These are phyloP conservation scores for Didymella pinodella DNA, from an alignment of 2,329 filamentous ascomycete species.

Conservation along the genomic window DNA sequence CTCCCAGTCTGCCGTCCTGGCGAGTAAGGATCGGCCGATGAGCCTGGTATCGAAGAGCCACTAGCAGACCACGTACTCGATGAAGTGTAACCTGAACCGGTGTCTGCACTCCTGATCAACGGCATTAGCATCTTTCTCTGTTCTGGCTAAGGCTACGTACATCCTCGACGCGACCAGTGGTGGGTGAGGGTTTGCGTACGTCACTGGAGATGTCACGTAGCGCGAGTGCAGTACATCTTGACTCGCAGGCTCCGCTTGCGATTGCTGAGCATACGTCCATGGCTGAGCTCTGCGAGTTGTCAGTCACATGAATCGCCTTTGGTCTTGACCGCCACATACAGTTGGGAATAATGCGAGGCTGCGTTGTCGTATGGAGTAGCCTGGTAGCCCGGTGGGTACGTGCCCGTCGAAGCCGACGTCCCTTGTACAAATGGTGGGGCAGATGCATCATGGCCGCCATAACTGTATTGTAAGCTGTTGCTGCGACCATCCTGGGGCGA, in stretches of 20 bases:
- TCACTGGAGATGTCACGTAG: not conserved
- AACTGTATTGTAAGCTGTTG: not conserved
- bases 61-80: conserved; percentile 1
- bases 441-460: not conserved
- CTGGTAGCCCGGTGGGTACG: not conserved
- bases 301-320: no score
- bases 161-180: not conserved
- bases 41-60: not conserved
- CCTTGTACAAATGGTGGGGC: conserved; percentile 1
- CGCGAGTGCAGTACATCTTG: conserved; percentile 2
- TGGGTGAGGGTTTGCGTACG: not conserved
- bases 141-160: not conserved
- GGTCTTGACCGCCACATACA: conserved; percentile 2
- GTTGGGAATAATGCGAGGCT: not conserved
- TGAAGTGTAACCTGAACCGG: not conserved
- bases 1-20: not conserved
- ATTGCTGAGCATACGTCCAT: not conserved
- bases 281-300: no score
- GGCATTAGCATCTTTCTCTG: not conserved
- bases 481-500: not conserved
- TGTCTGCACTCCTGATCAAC: not conserved
- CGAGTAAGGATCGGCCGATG: not conserved
- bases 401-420: not conserved
- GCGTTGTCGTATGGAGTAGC: not conserved
- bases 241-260: not conserved